Base-by-base conservation (phyloP, 1,139 yeast genomes). In the Taphrina confusa region DNA sequence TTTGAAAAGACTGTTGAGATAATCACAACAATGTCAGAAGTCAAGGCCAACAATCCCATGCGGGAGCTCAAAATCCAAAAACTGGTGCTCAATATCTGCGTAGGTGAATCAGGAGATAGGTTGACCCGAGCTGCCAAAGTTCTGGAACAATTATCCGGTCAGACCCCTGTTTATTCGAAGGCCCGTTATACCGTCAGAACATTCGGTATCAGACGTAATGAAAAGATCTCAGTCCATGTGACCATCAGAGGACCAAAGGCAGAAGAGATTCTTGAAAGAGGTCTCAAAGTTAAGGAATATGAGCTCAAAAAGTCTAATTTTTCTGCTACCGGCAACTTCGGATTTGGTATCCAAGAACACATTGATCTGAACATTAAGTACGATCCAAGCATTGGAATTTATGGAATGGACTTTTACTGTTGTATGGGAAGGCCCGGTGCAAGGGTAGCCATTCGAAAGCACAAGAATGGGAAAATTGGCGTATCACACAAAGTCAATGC, bases 31-130 rank as follows among this genome's bases (percentile, higher is more conserved):
- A 54, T 54, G 58, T 42, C 54, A 55, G 63, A 56, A 27, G 61
- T 51, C 74, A 73, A 75, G 72, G 66, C 76, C 69, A 74, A 78
- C 70, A 85, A 85, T 79, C 81, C 88, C 81, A 92, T 94, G 98
- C 94, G 96, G 82, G 97, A 92, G 74, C 84, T 94, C 82, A 92
- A 87, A 83, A 92, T 92, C 82, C 97, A 92, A 83, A 94, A 92
- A 83, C 87, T 92, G 81, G 97, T 92, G 80, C 88, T 92, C 81
- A 94, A 92, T 94, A 92, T 92, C 82, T 91, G 96, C 80, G 98
- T 92, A 80, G 99, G 99, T 84, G 98, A 92, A 82, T 91, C 97
- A 80, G 99, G 99, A 85, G 99, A 92, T 81, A 87, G 97, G 85
- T 89, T 92, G 80, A 92, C 99, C 84, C 92, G 99, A 88, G 99